These are phyloP conservation scores for Linnemannia exigua DNA, from an alignment of 192 early-diverging fungal species.

Conservation along the genomic window DNA sequence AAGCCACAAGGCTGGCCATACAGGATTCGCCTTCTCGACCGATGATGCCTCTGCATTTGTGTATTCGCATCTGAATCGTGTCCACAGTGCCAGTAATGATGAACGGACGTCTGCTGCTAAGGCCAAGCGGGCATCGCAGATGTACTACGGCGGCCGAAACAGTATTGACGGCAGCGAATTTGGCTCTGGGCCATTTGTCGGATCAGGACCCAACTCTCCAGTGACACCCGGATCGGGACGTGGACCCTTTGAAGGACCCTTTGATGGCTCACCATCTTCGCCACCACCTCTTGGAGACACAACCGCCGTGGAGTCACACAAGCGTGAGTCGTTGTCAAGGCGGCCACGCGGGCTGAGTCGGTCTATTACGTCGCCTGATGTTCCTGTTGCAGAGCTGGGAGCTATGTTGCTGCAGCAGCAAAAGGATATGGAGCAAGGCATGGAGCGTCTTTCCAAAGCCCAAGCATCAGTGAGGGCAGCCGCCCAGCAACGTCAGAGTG, in stretches of 20 bases:
- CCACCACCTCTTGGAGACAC: slow-evolving; percentile 27
- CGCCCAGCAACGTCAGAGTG: slow-evolving; percentile 27
- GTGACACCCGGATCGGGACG: background rate
- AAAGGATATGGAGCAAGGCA: slow-evolving; percentile 47
- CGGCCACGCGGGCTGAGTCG: slow-evolving; percentile 42
- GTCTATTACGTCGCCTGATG: slow-evolving; percentile 49
- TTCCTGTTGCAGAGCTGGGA: slow-evolving; percentile 52
- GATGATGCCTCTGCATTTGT: slow-evolving; percentile 57
- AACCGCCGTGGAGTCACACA: slow-evolving; percentile 24
- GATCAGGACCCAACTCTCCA: background rate
- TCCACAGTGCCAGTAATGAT: slow-evolving; percentile 47
- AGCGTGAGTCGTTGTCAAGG: slow-evolving; percentile 26
- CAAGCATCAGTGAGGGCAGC: slow-evolving; percentile 38
- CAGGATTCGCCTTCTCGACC: slow-evolving; percentile 52
- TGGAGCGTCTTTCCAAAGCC: slow-evolving; percentile 45
- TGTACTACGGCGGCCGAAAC: slow-evolving; percentile 35
- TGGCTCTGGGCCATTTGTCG: slow-evolving; percentile 24
- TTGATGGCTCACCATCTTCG: background rate
- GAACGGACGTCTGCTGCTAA: slow-evolving; percentile 23
- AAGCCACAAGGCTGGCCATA: slow-evolving; percentile 25
- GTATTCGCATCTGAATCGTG: slow-evolving; percentile 48
- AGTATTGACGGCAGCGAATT: slow-evolving; percentile 55
- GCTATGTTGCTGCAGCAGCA: slow-evolving; percentile 53
- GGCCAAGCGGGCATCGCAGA: slow-evolving; percentile 31
- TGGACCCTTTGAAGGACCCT: background rate